Evolutionary conservation across 805 yeast species (phyloP).

Genomic region (Kodamaea kaohsiungensis): DNA sequence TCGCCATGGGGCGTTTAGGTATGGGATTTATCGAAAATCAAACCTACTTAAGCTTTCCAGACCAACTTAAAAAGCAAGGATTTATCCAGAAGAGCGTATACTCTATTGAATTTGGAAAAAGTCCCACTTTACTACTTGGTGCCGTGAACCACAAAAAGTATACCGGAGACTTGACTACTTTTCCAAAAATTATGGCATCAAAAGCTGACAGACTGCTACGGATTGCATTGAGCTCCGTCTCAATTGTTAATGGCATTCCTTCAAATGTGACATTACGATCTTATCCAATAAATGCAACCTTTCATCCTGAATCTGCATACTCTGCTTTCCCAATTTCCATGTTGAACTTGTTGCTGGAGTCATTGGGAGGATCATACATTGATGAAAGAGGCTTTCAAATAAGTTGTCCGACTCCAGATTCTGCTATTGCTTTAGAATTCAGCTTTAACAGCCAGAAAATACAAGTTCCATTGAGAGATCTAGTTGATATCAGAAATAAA

Average conservation of each 20-base stretch:
- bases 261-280: background rate
- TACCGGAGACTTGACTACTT: constrained; percentile 41
- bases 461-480: constrained; percentile 6
- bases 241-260: background rate
- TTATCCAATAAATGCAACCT: background rate
- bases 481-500: background rate
- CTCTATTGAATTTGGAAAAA: constrained; percentile 16
- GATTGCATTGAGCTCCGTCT: background rate
- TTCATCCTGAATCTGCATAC: background rate
- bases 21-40: constrained; percentile 13
- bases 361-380: background rate
- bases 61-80: constrained; percentile 24
- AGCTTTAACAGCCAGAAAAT: background rate
- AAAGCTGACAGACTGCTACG: background rate
- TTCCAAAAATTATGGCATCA: constrained; percentile 30
- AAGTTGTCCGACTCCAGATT: background rate
- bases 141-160: constrained; percentile 68
- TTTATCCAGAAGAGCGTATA: constrained; percentile 10
- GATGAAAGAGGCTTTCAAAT: background rate
- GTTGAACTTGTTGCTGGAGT: background rate
- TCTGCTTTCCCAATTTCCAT: background rate
- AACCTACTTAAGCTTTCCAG: constrained; percentile 39
- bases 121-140: constrained; percentile 56
- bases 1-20: background rate
- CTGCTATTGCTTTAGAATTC: background rate